Base-by-base conservation (phyloP, 2,329 filamentous ascomycete species). In the Nectriaceae sp. region DNA sequence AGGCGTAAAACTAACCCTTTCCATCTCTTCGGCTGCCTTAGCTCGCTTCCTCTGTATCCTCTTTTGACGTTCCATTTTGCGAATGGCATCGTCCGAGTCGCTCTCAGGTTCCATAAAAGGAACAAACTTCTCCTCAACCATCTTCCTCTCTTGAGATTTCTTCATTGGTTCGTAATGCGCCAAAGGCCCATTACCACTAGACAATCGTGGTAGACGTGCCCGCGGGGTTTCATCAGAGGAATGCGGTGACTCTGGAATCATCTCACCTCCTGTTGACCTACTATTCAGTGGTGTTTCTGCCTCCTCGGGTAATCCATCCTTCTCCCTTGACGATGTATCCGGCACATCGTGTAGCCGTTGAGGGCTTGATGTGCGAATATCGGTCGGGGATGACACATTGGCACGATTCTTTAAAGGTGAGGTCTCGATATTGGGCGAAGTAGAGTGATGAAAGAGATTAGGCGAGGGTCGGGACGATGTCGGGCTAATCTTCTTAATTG, bases 391-490 rank as follows among this genome's bases (percentile, higher is more conserved):
- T 0, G 75, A 75, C 22, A 74, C 70, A 42, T 77, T 69, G 15
- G 72, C 71, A 21, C 75, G 72, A 29, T 75, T 69, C 58, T 79
- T 80, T 2, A 80, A 60, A 0, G 79, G 78, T 2, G 79, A 83
- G 0, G 68, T 69, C 52, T 70, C 66, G 2, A 67, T 63, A 37
- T 75, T 76, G 1, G 77, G 71, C 3, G 78, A 79, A 4, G 76
- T 74, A 1, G 70, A 66, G 42, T 77, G 70, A 20, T 69, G 63
- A 11, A 78, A 73, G 4, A 75, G 56, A 36, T 74, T 67, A 0
- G 80, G 80, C 1, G 80, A 84, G 0, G 80, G 80, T 11, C 80
- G 71, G 1, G 80, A 83, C 2, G 79, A 83, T 0, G 80, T 83
- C 18, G 80, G 80, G 49, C 79, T 83, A 39, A 69, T 63, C 20